Evolutionary conservation across 192 early-diverging fungal genomes (phyloP).

Genomic region (Coemansia sp.): DNA sequence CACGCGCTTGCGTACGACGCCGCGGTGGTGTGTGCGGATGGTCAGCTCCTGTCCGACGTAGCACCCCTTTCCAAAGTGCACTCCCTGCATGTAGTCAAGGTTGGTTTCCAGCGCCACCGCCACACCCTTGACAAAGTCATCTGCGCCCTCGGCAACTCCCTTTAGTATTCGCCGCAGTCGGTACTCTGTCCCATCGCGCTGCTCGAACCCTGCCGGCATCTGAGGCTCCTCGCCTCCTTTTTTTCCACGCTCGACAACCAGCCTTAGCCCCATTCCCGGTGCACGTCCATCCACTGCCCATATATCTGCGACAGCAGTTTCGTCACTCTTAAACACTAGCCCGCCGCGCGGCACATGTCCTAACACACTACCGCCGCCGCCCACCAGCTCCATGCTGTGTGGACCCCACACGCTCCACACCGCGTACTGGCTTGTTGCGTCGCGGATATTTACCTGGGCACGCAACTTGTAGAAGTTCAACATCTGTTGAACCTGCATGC

Average conservation of each 20-base stretch:
- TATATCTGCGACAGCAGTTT: conserved; percentile 17
- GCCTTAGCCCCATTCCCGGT: conserved; percentile 60
- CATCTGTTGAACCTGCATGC: conserved; percentile 59
- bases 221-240: not conserved
- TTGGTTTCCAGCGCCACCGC: conserved; percentile 89
- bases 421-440: conserved; percentile 62
- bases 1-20: conserved; percentile 88
- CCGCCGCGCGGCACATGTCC: conserved; percentile 39
- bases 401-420: conserved; percentile 81
- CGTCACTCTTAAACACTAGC: conserved; percentile 36
- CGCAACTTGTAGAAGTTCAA: conserved; percentile 78
- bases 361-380: conserved; percentile 17
- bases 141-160: conserved; percentile 87
- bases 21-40: conserved; percentile 92
- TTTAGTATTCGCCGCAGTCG: conserved; percentile 73
- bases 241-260: conserved; percentile 34
- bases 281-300: conserved; percentile 58
- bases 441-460: conserved; percentile 67
- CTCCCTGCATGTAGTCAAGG: conserved; percentile 88
- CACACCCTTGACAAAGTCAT: conserved; percentile 69
- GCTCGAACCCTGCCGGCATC: conserved; percentile 57
- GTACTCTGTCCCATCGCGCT: conserved; percentile 62
- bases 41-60: conserved; percentile 99
- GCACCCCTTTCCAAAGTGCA: conserved; percentile 97
- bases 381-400: conserved; percentile 30